Base-by-base conservation (phyloP, 768 basidiomycete species). In the Termitomyces sp. region DNA sequence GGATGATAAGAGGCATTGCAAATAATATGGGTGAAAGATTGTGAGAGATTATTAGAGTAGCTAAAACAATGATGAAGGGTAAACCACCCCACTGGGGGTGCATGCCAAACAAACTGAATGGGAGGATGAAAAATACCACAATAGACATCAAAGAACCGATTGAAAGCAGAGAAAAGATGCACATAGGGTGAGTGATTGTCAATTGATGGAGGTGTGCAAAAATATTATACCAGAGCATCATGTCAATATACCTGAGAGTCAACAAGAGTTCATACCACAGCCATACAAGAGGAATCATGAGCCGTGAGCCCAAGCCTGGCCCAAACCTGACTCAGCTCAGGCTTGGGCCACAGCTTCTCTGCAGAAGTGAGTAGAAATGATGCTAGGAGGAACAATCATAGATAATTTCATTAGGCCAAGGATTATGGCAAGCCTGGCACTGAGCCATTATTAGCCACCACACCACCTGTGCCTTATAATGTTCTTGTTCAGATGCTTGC, bases 401-500 rank as follows among this genome's bases (percentile, higher is more conserved):
- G n/a, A n/a, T n/a, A n/a, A n/a, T n/a, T n/a, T n/a, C n/a, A n/a
- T n/a, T n/a, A n/a, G n/a, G n/a, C n/a, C n/a, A 46, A 41, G 32
- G 39, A 57, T 57, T 62, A 73, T 62, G 70, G 66, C 45, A 73
- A 70, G 15, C 35, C 38, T 36, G 48, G 35, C 10, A 5, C 11
- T 48, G 47, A 36, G 10, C 47, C 47, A n/a, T n/a, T n/a, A n/a
- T n/a, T n/a, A 32, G 50, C 57, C 49, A 62, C 59, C 9, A 62
- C 38, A 64, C 66, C 29, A 60, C 60, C 23, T 67, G 65, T 10
- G 64, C 63, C 43, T 72, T 67, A 35, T 76, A 70, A 58, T 80
- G 79, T 68, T 83, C 81, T 61, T 84, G 82, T 69, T 91, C 88
- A 65, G 83, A 85, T 25, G 83, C 91, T 64, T 84, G 83, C 60